phyloP scores from a whole-genome alignment of 805 yeast species.

The Alloascoidea africana region DNA sequence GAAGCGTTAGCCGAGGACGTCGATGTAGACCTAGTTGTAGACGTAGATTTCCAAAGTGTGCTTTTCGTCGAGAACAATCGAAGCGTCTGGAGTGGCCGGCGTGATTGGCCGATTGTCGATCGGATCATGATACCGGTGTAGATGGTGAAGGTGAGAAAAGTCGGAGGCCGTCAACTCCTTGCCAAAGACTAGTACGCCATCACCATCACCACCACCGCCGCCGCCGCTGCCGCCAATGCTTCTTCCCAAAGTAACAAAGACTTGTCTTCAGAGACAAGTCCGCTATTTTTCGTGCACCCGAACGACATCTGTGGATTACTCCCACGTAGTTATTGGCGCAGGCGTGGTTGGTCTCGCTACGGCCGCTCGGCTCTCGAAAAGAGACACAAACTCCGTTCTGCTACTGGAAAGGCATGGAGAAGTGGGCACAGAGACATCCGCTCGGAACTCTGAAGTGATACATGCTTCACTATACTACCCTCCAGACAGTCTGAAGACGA shows the following conservation, averaged over 20 bases:
- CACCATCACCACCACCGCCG: no score
- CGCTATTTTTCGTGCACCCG: conserved; percentile 10
- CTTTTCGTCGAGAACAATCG: no score
- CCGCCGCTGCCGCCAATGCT: no score
- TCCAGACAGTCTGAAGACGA: conserved; percentile 44
- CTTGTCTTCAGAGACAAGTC: no score
- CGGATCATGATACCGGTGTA: no score
- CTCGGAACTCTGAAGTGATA: conserved; percentile 86
- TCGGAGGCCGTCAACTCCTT: no score
- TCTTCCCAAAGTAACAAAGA: no score
- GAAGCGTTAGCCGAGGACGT: no score
- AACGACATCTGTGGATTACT: conserved; percentile 27
- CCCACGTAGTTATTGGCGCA: conserved; percentile 69
- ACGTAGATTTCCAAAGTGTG: neutral
- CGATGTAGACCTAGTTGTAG: neutral
- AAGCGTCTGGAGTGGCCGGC: no score
- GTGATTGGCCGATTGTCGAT: no score
- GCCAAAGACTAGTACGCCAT: no score
- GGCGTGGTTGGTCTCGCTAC: conserved; percentile 78
- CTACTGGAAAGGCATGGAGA: conserved; percentile 53
- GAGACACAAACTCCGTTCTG: conserved; percentile 34
- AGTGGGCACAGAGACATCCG: conserved; percentile 68
- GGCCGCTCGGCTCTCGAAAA: conserved; percentile 47
- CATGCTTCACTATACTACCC: conserved; percentile 89
- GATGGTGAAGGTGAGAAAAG: no score